These are phyloP conservation scores for Astrocystis sublimbata DNA, from an alignment of 495 filamentous ascomycete species.

Conservation along the genomic window DNA sequence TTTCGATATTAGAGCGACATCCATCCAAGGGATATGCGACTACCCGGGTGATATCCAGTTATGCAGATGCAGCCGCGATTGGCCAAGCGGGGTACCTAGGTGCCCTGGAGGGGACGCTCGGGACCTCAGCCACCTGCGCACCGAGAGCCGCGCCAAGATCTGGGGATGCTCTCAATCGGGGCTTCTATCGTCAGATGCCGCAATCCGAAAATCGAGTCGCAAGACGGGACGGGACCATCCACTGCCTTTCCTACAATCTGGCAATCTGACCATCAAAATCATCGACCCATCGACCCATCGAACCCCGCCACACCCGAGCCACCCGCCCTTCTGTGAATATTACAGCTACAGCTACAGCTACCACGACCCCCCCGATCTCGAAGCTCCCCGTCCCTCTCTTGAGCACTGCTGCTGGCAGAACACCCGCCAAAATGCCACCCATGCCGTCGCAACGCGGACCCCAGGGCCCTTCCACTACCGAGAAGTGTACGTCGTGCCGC, in stretches of 20 bases:
- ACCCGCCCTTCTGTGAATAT: too few species aligned
- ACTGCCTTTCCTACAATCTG: too few species aligned
- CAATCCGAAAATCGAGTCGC: constrained; percentile 8
- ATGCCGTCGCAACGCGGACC: constrained; percentile 43
- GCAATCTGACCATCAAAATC: too few species aligned
- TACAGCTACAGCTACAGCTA: too few species aligned
- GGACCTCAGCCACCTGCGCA: neutral
- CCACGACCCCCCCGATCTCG: too few species aligned
- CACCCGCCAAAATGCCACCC: constrained; percentile 45
- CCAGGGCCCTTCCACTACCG: constrained; percentile 76
- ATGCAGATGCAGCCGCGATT: neutral
- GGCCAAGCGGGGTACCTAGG: too few species aligned
- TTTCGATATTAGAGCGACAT: too few species aligned
- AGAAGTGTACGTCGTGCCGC: constrained; percentile 72
- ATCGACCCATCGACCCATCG: neutral
- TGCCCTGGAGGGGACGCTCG: too few species aligned
- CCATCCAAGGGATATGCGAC: too few species aligned
- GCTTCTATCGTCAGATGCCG: constrained; percentile 1
- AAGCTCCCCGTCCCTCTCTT: neutral
- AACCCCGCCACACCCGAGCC: neutral
- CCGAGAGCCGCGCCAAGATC: constrained; percentile 21
- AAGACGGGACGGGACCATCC: neutral
- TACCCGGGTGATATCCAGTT: neutral
- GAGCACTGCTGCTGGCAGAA: neutral
- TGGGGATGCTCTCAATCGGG: constrained; percentile 6